Evolutionary conservation across 2,329 filamentous ascomycete species (phyloP), one percentile per base, ranked within the genome.

Genomic region (Chaetomium strumarium): DNA sequence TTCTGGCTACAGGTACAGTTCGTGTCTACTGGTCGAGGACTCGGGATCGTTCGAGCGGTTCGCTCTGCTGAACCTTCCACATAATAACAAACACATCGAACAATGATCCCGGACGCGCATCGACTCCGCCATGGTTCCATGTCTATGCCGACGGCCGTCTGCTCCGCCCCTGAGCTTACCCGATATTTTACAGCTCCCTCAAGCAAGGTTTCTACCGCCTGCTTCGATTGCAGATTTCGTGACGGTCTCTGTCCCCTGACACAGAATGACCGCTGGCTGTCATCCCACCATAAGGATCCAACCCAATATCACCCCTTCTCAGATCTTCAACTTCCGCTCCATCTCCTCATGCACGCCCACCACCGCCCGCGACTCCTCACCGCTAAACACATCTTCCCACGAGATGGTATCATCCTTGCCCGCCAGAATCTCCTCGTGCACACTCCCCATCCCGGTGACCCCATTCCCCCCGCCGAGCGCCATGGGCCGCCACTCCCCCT

Each of bases 351-450:
- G 90, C 72, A 96, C 84, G 49, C 85, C 82, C 20, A 85, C 81
- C 39, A 82, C 75, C 56, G 81, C 79, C 63, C 84, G 79, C 67
- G 82, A 79, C 70, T 92, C 89, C 62, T 88, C 85, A 55, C 90
- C 89, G 17, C 79, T 82, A 68, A 86, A 97, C 17, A 99, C 83
- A 75, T 97, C 93, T 78, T 99, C 93, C 93, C 93, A 99, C 9
- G 78, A 82, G 62, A 95, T 76, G 64, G 81, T 85, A 29, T 79
- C 74, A 68, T 97, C 93, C 65, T 84, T 76, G 4, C 90, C 91
- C 56, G 78, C 79, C 65, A 99, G 73, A 58, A 99, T 90, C 68
- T 97, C 92, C 75, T 90, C 88, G 73, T 96, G 91, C 47, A 97
- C 77, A 65, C 83, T 83, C 11, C 80, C 78, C 44, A 75, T 59